Conservation (phyloP, 2,329 filamentous ascomycete species). For the Alternaria solani region DNA sequence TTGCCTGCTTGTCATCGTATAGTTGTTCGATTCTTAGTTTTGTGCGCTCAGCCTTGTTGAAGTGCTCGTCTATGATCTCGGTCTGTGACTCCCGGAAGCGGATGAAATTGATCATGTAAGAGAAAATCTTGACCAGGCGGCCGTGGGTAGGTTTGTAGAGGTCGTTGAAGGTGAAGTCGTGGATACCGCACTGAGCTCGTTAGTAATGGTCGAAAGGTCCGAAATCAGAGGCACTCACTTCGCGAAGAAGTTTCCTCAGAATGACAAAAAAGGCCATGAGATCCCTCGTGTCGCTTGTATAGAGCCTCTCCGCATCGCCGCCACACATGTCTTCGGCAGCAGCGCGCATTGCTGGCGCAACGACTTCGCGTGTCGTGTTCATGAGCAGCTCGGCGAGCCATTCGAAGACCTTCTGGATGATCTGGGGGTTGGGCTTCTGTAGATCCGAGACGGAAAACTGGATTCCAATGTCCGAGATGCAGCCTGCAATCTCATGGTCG, state of each 20-base stretch:
- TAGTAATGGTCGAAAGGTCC: conserved; percentile 4
- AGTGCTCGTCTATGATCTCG: conserved; percentile 87
- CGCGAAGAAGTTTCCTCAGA: conserved; percentile 77
- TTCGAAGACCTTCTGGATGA: conserved; percentile 97
- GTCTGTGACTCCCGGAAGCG: conserved; percentile 95
- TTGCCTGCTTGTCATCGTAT: conserved; percentile 85
- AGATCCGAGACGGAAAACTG: conserved; percentile 86
- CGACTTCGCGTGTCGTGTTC: conserved; percentile 90
- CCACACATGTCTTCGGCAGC: conserved; percentile 87
- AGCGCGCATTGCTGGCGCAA: conserved; percentile 94
- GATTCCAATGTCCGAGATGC: conserved; percentile 96
- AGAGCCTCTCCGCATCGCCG: conserved; percentile 77
- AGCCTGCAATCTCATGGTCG: conserved; percentile 86
- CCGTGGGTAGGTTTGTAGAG: conserved; percentile 90
- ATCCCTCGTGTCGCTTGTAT: conserved; percentile 88
- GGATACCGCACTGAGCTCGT: conserved; percentile 76
- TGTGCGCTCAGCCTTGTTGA: conserved; percentile 86
- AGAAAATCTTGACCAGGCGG: conserved; percentile 92
- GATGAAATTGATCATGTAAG: conserved; percentile 98
- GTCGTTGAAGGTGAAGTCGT: conserved; percentile 92
- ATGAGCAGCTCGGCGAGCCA: conserved; percentile 95
- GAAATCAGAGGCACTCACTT: conserved; percentile 52
- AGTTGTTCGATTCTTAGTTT: conserved; percentile 88
- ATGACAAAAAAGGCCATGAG: conserved; percentile 95
- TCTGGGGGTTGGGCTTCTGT: conserved; percentile 90